phyloP scores from a whole-genome alignment of 2,329 filamentous ascomycete species.

The Paracoccidioides lutzii region DNA sequence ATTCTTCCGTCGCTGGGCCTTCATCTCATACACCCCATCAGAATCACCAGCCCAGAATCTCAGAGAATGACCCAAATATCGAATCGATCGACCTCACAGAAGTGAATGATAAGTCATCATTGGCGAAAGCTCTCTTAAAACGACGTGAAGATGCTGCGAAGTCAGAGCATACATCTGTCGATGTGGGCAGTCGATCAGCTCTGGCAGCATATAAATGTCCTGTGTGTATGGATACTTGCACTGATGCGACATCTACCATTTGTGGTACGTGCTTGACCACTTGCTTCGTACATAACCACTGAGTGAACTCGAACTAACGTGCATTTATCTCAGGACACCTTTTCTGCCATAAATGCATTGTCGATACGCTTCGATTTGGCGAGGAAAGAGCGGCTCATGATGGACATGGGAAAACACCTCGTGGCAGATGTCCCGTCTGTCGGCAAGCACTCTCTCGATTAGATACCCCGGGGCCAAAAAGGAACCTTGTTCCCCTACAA shows the following conservation, averaged over 20 bases:
- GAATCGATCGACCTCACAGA: conserved; percentile 41
- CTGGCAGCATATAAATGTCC: conserved; percentile 45
- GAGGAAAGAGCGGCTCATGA: conserved; percentile 36
- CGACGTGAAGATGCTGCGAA: conserved; percentile 41
- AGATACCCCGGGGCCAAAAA: conserved; percentile 23
- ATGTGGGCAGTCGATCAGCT: conserved; percentile 21
- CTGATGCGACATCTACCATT: conserved; percentile 45
- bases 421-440: conserved; percentile 34
- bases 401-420: conserved; percentile 17
- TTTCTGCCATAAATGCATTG: conserved; percentile 52
- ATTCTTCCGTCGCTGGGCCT: neutral
- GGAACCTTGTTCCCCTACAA: conserved; percentile 28
- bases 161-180: conserved; percentile 23
- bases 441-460: conserved; percentile 28
- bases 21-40: neutral
- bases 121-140: conserved; percentile 38
- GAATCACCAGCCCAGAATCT: neutral
- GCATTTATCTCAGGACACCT: conserved; percentile 39
- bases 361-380: conserved; percentile 45
- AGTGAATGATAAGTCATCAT: conserved; percentile 27
- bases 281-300: neutral
- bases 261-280: conserved; percentile 40
- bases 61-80: conserved; percentile 15
- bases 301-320: neutral
- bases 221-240: conserved; percentile 51